These are phyloP conservation scores for Chenopodium berlandieri DNA, from an alignment of 148 eudicot genomes.

Conservation along the genomic window DNA sequence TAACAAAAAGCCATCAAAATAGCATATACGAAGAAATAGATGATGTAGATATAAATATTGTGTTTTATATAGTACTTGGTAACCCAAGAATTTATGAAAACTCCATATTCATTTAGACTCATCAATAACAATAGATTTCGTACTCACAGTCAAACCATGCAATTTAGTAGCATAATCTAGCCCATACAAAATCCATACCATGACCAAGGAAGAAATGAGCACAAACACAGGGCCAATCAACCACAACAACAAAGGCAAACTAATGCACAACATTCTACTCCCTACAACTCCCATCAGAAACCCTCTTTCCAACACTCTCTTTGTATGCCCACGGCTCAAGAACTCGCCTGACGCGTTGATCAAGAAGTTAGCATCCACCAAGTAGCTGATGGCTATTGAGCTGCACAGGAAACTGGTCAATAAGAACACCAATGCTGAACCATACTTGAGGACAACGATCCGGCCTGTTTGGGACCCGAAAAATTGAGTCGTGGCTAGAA, in stretches of 20 bases:
- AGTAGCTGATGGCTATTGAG: slow-evolving; percentile 54
- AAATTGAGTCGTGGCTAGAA: slow-evolving; percentile 33
- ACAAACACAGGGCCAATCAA: slow-evolving; percentile 61
- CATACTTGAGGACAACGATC: slow-evolving; percentile 58
- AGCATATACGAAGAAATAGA: too few relatives aligned
- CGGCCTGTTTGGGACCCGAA: slow-evolving; percentile 54
- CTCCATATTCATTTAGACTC: background rate
- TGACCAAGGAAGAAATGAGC: slow-evolving; percentile 44
- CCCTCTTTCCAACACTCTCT: slow-evolving; percentile 55
- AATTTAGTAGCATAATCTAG: slow-evolving; percentile 51
- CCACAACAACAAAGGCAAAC: slow-evolving; percentile 66
- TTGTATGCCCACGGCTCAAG: slow-evolving; percentile 30
- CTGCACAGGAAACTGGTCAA: slow-evolving; percentile 70
- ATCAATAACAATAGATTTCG: background rate
- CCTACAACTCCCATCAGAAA: slow-evolving; percentile 58
- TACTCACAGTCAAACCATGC: background rate
- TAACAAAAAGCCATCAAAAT: too few relatives aligned
- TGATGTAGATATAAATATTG: too few relatives aligned
- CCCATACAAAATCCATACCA: slow-evolving; percentile 56
- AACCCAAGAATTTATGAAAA: too few relatives aligned
- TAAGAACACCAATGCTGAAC: slow-evolving; percentile 50
- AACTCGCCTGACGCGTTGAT: slow-evolving; percentile 51
- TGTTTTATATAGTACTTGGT: too few relatives aligned
- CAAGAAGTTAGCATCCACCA: slow-evolving; percentile 76
- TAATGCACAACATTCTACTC: slow-evolving; percentile 56